These are phyloP conservation scores for Cercospora brassicicola DNA, from an alignment of 2,329 filamentous ascomycete genomes.

Conservation along the genomic window DNA sequence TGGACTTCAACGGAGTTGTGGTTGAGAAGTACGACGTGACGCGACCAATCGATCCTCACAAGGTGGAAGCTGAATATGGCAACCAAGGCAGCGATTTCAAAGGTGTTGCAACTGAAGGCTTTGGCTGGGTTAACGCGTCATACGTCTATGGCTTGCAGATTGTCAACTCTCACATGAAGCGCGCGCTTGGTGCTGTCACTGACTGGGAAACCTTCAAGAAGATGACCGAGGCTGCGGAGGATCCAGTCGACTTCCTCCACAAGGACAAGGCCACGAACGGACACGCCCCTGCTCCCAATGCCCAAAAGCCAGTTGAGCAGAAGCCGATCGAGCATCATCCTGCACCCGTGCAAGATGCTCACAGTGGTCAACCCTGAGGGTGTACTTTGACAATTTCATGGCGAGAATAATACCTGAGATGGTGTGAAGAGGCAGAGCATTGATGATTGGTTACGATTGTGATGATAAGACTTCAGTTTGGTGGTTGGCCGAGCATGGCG, in stretches of 20 bases:
- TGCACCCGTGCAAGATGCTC: constrained; percentile 22
- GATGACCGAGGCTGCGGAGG: constrained; percentile 43
- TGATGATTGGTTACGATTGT: constrained; percentile 3
- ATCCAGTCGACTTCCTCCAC: constrained; percentile 9
- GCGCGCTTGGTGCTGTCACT: constrained; percentile 83
- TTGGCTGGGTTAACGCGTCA: constrained; percentile 98
- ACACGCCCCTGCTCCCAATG: neutral
- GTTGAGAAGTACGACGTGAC: constrained; percentile 99
- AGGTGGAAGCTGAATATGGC: constrained; percentile 94
- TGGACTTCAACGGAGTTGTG: constrained; percentile 96
- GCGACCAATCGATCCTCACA: constrained; percentile 81
- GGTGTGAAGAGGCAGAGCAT: neutral
- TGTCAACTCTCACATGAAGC: constrained; percentile 82
- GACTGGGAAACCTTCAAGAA: constrained; percentile 79
- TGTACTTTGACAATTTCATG: neutral
- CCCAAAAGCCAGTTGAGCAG: neutral
- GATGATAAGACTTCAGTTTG: neutral
- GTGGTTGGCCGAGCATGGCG: neutral
- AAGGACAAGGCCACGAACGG: constrained; percentile 12
- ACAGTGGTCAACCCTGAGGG: neutral
- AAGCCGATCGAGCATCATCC: constrained; percentile 19
- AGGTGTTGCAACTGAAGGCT: constrained; percentile 92
- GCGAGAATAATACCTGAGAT: neutral
- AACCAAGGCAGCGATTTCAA: constrained; percentile 96
- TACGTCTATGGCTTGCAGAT: constrained; percentile 92